Evolutionary conservation across 495 filamentous ascomycete genomes (phyloP).

Genomic region (Peziza echinospora): DNA sequence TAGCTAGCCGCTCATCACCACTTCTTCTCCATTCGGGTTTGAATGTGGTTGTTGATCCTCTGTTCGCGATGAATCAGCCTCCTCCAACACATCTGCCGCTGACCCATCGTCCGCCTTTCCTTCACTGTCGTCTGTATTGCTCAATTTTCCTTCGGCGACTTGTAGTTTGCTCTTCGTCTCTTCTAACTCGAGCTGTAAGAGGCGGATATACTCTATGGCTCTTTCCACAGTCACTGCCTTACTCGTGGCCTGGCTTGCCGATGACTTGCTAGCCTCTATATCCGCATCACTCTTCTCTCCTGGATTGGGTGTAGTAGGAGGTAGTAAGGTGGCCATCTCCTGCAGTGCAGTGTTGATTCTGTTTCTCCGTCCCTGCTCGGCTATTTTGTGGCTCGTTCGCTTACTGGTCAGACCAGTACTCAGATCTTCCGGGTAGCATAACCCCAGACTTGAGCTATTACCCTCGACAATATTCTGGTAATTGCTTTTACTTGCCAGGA

Average conservation of each 20-base stretch:
- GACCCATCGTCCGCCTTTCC: too few relatives aligned
- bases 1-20: too few relatives aligned
- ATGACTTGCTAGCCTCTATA: neutral
- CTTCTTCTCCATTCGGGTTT: too few relatives aligned
- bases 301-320: conserved; percentile 20
- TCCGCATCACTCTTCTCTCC: conserved; percentile 16
- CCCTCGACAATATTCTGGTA: conserved; percentile 96
- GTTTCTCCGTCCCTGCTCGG: conserved; percentile 85
- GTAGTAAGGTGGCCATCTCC: conserved; percentile 72
- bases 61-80: too few relatives aligned
- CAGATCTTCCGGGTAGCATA: conserved; percentile 74
- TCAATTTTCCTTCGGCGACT: conserved; percentile 4
- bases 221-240: conserved; percentile 92
- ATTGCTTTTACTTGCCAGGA: conserved; percentile 85
- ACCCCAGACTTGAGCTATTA: conserved; percentile 50
- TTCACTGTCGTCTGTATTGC: too few relatives aligned
- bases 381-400: conserved; percentile 91
- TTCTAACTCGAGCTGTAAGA: conserved; percentile 49
- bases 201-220: conserved; percentile 87
- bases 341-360: conserved; percentile 85
- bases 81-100: too few relatives aligned
- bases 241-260: conserved; percentile 26
- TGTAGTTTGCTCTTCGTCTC: conserved; percentile 30
- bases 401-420: conserved; percentile 89
- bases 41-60: too few relatives aligned